Evolutionary conservation across 495 filamentous ascomycete genomes (phyloP).

Genomic region (Amniculicola lignicola): DNA sequence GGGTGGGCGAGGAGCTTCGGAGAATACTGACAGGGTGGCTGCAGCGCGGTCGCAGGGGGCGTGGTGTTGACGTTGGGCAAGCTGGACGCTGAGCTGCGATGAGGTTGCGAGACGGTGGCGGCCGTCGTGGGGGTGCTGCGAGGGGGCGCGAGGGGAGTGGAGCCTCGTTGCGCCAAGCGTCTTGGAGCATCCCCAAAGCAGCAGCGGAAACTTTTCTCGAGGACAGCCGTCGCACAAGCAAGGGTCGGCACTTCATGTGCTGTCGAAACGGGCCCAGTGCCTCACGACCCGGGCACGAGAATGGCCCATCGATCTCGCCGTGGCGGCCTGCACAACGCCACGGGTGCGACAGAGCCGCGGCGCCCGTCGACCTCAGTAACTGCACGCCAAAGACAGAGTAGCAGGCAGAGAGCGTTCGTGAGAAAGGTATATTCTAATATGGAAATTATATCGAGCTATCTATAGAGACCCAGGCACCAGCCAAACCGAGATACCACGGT

Average conservation of each 20-base stretch:
- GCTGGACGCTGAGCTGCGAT: conserved; percentile 2
- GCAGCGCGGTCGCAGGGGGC: conserved; percentile 2
- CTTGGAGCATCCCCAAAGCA: neutral
- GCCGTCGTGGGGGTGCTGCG: conserved; percentile 6
- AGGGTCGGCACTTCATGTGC: conserved; percentile 22
- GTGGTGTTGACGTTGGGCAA: neutral
- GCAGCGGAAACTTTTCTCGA: conserved; percentile 11
- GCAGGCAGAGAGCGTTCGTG: neutral
- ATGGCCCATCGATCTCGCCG: conserved; percentile 19
- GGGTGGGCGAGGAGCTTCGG: too few relatives aligned
- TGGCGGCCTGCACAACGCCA: conserved; percentile 22
- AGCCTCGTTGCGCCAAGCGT: conserved; percentile 24
- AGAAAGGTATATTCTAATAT: conserved; percentile 25
- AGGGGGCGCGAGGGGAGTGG: too few relatives aligned
- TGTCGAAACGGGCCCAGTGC: conserved; percentile 15
- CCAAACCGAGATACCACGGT: conserved; percentile 6
- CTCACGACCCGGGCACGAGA: neutral
- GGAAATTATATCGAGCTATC: conserved; percentile 28
- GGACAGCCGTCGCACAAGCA: conserved; percentile 29
- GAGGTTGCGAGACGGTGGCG: conserved; percentile 1
- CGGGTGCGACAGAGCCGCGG: conserved; percentile 7
- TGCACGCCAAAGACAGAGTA: neutral
- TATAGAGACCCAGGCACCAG: conserved; percentile 28
- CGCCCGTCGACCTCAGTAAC: neutral
- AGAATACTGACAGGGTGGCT: too few relatives aligned